These are phyloP conservation scores for Daldinia sp. DNA, from an alignment of 2,329 filamentous ascomycete species.

Conservation along the genomic window DNA sequence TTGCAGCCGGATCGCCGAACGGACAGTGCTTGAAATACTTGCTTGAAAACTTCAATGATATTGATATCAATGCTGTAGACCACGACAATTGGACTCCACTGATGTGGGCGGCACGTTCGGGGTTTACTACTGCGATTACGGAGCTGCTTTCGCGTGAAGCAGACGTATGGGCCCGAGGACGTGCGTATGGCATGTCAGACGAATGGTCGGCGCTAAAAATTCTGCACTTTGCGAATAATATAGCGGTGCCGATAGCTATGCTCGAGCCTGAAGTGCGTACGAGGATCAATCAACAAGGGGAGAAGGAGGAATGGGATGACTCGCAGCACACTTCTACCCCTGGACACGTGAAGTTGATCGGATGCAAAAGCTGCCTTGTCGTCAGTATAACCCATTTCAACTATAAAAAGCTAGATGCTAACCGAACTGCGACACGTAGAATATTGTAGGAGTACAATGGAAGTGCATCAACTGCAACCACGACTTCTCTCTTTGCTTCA, in stretches of 20 bases:
- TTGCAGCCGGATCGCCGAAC: neutral
- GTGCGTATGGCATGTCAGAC: neutral
- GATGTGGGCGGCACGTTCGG: neutral
- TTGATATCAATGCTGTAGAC: neutral
- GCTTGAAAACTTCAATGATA: neutral
- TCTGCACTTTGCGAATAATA: neutral
- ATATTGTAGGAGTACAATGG: slow-evolving; percentile 17
- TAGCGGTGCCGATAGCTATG: neutral
- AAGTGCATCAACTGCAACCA: slow-evolving; percentile 38
- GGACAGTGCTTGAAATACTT: neutral
- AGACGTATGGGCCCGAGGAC: neutral
- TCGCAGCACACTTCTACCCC: neutral
- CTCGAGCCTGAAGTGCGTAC: neutral
- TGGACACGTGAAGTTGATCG: neutral
- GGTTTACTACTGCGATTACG: neutral
- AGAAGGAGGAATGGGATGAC: neutral
- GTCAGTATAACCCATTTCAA: neutral
- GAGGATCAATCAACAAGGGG: neutral
- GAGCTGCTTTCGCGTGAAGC: neutral
- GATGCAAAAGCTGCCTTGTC: neutral
- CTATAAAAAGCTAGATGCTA: neutral
- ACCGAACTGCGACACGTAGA: neutral
- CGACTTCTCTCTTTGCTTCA: slow-evolving; percentile 55
- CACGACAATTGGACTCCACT: slow-evolving; percentile 1
- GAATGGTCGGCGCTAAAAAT: neutral